Conservation (phyloP, 495 filamentous ascomycete genomes). For the Penicillium ochrochloron region DNA sequence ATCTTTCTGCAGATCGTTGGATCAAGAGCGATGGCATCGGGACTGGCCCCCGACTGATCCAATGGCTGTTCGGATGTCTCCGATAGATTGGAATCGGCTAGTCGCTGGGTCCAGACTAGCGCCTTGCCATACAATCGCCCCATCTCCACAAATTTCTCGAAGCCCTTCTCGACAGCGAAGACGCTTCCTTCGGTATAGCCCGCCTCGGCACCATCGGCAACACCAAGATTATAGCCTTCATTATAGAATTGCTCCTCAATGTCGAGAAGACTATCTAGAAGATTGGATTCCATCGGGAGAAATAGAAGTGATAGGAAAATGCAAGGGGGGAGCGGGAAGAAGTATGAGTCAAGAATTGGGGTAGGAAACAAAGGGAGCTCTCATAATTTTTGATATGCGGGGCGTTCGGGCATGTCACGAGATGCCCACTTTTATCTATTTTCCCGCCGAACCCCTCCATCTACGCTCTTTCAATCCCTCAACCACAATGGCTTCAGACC, state of each 20-base stretch:
- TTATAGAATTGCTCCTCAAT: conserved; percentile 86
- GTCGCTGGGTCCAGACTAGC: conserved; percentile 75
- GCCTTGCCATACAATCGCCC: conserved; percentile 83
- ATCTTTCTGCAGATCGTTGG: conserved; percentile 44
- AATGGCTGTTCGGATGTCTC: conserved; percentile 21
- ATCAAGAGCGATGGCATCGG: conserved; percentile 31
- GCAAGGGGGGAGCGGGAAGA: conserved; percentile 5
- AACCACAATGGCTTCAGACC: conserved; percentile 37
- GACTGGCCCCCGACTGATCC: conserved; percentile 11
- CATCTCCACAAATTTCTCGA: conserved; percentile 83
- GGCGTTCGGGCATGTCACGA: conserved; percentile 32
- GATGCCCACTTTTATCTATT: conserved; percentile 35
- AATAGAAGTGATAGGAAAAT: conserved; percentile 7
- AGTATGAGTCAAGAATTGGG: conserved; percentile 8
- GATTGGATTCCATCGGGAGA: conserved; percentile 50
- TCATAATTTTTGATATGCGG: conserved; percentile 30
- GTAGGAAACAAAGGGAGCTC: conserved; percentile 8
- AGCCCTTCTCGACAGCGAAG: conserved; percentile 91
- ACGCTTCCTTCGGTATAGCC: conserved; percentile 86
- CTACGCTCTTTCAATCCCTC: conserved; percentile 25
- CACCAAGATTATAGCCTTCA: conserved; percentile 78
- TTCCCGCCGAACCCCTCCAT: conserved; percentile 39
- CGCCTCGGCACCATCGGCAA: conserved; percentile 74
- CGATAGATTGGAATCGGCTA: conserved; percentile 38
- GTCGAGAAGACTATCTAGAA: conserved; percentile 73